Percentiles rank a stretch among this genome's conserved stretches.
Conservation (phyloP, 2,329 filamentous ascomycete genomes). For the Rhynchosporium graminicola region DNA sequence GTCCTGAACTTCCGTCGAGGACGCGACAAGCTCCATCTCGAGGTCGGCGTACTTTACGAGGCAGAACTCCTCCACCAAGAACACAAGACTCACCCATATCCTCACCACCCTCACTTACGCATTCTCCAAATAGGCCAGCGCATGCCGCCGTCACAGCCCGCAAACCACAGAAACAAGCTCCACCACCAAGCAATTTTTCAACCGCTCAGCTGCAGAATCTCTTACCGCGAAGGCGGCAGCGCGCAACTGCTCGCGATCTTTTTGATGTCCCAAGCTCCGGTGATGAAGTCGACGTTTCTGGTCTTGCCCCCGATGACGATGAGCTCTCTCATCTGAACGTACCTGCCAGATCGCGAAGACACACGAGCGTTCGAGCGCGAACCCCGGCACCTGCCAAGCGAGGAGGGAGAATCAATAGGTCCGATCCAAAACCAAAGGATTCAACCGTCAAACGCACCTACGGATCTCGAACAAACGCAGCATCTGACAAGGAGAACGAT, state of each 20-base stretch:
- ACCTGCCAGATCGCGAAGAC: constrained; percentile 41
- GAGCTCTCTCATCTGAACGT: constrained; percentile 53
- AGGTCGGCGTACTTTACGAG: constrained; percentile 31
- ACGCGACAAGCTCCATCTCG: constrained; percentile 26
- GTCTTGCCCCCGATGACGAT: constrained; percentile 54
- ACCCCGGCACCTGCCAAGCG: constrained; percentile 34
- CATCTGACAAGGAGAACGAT: constrained; percentile 61
- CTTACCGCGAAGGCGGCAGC: constrained; percentile 40
- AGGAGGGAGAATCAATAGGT: constrained; percentile 33
- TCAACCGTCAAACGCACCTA: constrained; percentile 49
- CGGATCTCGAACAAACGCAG: constrained; percentile 40
- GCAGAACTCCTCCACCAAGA: constrained; percentile 34
- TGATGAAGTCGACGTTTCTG: constrained; percentile 50
- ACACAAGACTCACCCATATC: constrained; percentile 45
- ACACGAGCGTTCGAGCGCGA: constrained; percentile 27
- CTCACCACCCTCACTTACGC: constrained; percentile 65
- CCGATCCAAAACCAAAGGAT: constrained; percentile 22
- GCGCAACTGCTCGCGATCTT: constrained; percentile 35
- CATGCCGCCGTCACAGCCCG: constrained; percentile 22
- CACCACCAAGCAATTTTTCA: constrained; percentile 35
- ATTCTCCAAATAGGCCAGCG: constrained; percentile 56
- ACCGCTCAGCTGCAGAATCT: constrained; percentile 44
- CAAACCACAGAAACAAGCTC: constrained; percentile 27
- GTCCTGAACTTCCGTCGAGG: constrained; percentile 28
- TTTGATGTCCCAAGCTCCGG: constrained; percentile 47